Conservation (phyloP, 1,284 basidiomycete genomes). For the Sutorius eximius region DNA sequence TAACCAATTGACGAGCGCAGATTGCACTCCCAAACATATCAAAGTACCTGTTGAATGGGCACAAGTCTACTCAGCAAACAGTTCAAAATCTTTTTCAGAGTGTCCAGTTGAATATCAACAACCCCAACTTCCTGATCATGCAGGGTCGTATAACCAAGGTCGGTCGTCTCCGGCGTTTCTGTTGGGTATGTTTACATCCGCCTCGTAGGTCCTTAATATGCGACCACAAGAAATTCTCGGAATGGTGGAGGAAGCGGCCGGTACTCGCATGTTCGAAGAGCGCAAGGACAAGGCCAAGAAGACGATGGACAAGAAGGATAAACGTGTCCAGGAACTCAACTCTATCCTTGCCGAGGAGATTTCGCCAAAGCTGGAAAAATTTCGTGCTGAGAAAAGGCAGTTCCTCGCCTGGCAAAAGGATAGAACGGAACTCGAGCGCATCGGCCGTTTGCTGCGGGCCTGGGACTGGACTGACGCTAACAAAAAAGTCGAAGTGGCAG, state of each 20-base stretch:
- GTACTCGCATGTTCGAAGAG: constrained; percentile 99
- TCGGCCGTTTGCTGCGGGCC: constrained; percentile 82
- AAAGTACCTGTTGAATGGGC: constrained; percentile 98
- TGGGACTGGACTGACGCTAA: constrained; percentile 81
- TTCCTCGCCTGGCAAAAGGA: constrained; percentile 93
- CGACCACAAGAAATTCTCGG: constrained; percentile 96
- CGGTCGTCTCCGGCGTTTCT: constrained; percentile 7
- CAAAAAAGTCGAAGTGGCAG: constrained; percentile 46
- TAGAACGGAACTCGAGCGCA: constrained; percentile 85
- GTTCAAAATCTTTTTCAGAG: constrained; percentile 96
- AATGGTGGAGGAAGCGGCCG: constrained; percentile 98
- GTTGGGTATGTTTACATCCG: not conserved
- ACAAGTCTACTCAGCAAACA: constrained; percentile 86
- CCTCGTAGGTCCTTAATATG: constrained; percentile 86
- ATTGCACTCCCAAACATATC: constrained; percentile 91
- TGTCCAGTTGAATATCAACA: constrained; percentile 99
- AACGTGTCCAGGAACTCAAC: constrained; percentile 90
- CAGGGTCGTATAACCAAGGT: constrained; percentile 95
- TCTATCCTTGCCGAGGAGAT: constrained; percentile 87
- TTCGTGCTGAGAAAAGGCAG: constrained; percentile 87
- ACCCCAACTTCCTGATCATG: constrained; percentile 99
- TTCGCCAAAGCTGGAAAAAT: constrained; percentile 89
- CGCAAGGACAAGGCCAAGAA: constrained; percentile 96
- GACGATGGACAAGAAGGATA: constrained; percentile 98
- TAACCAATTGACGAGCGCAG: constrained; percentile 40